Evolutionary conservation across 176 grass and related monocot species (phyloP).

Genomic region (Bolboschoenus planiculmis): DNA sequence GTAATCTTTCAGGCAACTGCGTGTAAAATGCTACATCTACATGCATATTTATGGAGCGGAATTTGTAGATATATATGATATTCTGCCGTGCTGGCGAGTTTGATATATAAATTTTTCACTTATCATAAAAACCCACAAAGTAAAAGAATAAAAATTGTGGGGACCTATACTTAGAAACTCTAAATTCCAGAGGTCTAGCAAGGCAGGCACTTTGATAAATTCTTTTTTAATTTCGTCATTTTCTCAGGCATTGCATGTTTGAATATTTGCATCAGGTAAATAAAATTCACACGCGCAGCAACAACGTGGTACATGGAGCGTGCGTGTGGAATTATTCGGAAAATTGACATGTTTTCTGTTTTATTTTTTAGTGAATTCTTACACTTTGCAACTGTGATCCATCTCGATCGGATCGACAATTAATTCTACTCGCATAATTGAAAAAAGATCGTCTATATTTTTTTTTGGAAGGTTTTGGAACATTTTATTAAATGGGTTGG

Average conservation of each 20-base stretch:
- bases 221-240: neutral
- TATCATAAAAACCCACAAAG: neutral
- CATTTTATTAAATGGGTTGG: neutral
- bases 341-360: neutral
- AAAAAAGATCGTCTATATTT: neutral
- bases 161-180: neutral
- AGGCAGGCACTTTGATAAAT: neutral
- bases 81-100: neutral
- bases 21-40: too few relatives aligned
- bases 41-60: too few relatives aligned
- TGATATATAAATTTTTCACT: neutral
- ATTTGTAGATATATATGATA: too few relatives aligned
- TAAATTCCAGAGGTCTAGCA: neutral
- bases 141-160: neutral
- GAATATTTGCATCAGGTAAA: neutral
- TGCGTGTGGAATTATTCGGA: neutral
- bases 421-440: neutral
- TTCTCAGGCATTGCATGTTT: neutral
- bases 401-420: neutral
- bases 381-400: neutral
- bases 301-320: neutral
- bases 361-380: neutral
- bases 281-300: neutral
- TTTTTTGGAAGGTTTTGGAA: neutral
- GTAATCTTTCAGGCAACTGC: too few relatives aligned